Evolutionary conservation across 345 rosid genomes (phyloP).

Genomic region (Angophora floribunda): DNA sequence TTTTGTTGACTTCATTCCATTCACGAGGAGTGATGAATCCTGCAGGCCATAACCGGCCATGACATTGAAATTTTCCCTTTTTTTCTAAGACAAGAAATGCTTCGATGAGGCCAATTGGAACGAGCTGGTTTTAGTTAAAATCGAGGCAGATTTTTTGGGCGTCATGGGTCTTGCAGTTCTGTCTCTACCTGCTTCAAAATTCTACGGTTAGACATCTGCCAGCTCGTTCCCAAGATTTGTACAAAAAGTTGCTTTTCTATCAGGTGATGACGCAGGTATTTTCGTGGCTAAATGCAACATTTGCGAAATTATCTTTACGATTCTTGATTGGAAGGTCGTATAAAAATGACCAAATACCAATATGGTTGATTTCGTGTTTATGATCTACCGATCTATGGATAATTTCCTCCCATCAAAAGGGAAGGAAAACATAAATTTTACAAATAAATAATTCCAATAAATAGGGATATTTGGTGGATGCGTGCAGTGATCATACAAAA

Average conservation of each 20-base stretch:
- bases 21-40: background rate
- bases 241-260: background rate
- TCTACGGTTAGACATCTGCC: background rate
- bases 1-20: background rate
- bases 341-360: background rate
- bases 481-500: background rate
- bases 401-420: accelerated
- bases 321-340: background rate
- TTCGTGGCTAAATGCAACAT: background rate
- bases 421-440: background rate
- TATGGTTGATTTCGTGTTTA: background rate
- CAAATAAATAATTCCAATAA: accelerated
- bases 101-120: background rate
- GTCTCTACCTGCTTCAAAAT: background rate
- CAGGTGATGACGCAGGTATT: background rate
- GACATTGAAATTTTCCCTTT: background rate
- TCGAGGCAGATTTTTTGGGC: background rate
- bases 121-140: background rate
- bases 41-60: constrained; percentile 1
- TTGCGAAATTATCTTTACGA: background rate
- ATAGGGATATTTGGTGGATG: accelerated
- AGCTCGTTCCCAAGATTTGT: background rate
- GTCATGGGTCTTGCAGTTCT: background rate
- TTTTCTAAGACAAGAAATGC: background rate
- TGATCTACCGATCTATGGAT: accelerated